Evolutionary conservation across 352 stramenopile species (phyloP).

Genomic region (Pythium apleroticum): DNA sequence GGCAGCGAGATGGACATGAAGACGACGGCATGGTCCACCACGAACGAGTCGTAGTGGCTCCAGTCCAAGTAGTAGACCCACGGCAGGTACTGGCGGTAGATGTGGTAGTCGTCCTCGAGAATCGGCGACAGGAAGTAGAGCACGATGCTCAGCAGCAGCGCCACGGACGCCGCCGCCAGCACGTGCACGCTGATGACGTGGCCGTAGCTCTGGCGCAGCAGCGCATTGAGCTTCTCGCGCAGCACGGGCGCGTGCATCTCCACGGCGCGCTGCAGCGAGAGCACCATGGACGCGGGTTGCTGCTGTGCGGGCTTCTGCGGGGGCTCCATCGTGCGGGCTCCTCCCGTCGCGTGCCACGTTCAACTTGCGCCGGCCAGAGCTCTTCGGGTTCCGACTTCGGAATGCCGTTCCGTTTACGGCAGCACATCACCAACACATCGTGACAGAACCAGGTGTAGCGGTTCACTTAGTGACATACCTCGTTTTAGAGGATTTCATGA

Average conservation of each 20-base stretch:
- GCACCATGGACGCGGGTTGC: slow-evolving; percentile 4
- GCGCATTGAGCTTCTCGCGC: slow-evolving; percentile 35
- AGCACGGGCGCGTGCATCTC: slow-evolving; percentile 15
- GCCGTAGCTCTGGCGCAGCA: slow-evolving; percentile 59
- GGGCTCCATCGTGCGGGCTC: neutral
- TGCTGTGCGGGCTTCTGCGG: neutral
- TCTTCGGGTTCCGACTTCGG: slow-evolving; percentile 2
- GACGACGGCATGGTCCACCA: slow-evolving; percentile 69
- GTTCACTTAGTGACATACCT: neutral
- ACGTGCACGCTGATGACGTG: slow-evolving; percentile 56
- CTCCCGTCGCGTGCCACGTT: neutral
- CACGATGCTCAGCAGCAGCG: slow-evolving; percentile 47
- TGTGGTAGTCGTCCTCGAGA: slow-evolving; percentile 50
- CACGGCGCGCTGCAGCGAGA: slow-evolving; percentile 12
- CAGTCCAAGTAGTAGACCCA: slow-evolving; percentile 60
- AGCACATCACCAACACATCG: neutral
- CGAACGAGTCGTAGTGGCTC: slow-evolving; percentile 69
- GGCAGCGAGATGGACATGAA: slow-evolving; percentile 63
- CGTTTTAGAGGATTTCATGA: neutral
- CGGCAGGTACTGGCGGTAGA: slow-evolving; percentile 52
- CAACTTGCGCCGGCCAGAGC: neutral
- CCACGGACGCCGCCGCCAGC: slow-evolving; percentile 44
- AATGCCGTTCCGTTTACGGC: neutral
- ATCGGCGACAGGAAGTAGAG: slow-evolving; percentile 58
- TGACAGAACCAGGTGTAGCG: neutral